Percentiles rank a stretch among this genome's conserved stretches.
Evolutionary conservation across 768 basidiomycete species (phyloP).

Genomic region (Fibroporia radiculosa): DNA sequence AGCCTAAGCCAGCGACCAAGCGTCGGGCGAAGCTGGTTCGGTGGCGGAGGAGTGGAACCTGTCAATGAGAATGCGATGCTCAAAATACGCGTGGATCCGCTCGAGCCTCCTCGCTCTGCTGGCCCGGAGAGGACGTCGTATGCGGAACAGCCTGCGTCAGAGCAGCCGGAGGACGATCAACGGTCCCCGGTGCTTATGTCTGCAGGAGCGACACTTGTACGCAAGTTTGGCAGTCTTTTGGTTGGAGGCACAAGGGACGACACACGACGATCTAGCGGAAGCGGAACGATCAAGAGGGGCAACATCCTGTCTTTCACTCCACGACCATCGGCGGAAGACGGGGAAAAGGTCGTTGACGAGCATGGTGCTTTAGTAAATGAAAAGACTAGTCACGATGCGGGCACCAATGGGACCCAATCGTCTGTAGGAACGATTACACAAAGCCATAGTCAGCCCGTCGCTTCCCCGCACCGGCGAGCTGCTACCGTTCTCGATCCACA

Average conservation of each 20-base stretch:
- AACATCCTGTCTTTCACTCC: constrained; percentile 39
- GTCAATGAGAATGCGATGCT: constrained; percentile 36
- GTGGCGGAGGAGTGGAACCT: constrained; percentile 26
- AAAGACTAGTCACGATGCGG: constrained; percentile 14
- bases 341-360: constrained; percentile 14
- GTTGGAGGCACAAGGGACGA: constrained; percentile 38
- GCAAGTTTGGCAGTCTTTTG: constrained; percentile 69
- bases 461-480: constrained; percentile 59
- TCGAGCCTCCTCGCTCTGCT: constrained; percentile 48
- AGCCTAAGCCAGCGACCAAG: constrained; percentile 64
- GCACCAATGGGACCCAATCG: constrained; percentile 12
- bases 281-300: constrained; percentile 36
- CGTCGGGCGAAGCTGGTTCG: constrained; percentile 51
- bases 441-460: constrained; percentile 49
- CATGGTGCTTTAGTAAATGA: constrained; percentile 19
- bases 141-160: constrained; percentile 27
- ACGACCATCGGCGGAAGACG: constrained; percentile 25
- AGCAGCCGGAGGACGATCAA: constrained; percentile 27
- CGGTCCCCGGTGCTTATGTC: constrained; percentile 28
- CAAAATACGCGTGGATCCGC: constrained; percentile 12
- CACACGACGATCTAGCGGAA: constrained; percentile 27
- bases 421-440: constrained; percentile 24
- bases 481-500: constrained; percentile 72
- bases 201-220: constrained; percentile 64
- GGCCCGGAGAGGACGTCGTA: constrained; percentile 60